A percentile compares a stretch with the other conserved stretches of the same genome.
Conservation (phyloP, 2,329 filamentous ascomycete genomes). For the Diaporthe longicolla region DNA sequence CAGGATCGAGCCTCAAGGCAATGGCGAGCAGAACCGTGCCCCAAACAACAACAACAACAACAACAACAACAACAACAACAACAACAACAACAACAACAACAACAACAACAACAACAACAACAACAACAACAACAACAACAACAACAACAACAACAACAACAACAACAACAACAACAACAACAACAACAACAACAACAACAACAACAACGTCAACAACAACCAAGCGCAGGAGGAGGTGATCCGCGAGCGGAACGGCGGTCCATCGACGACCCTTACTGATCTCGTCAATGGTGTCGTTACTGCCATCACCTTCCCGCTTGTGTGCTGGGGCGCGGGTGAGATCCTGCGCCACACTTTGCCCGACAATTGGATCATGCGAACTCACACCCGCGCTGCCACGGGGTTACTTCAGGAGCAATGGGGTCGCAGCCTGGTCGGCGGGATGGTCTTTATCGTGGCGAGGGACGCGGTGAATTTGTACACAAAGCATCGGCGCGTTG, state of each 20-base stretch:
- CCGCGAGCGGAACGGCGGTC: constrained; percentile 47
- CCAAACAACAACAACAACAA: constrained; percentile 43
- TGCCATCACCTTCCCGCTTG: constrained; percentile 81
- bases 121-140: constrained; percentile 42
- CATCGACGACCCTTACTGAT: constrained; percentile 55
- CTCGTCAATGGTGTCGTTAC: constrained; percentile 66
- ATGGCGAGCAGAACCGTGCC: constrained; percentile 41
- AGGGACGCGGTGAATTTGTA: constrained; percentile 77
- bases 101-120: constrained; percentile 45
- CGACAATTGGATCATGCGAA: constrained; percentile 71
- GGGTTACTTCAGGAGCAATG: constrained; percentile 86
- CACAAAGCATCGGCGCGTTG: constrained; percentile 73
- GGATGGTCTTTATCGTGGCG: constrained; percentile 88
- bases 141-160: constrained; percentile 43
- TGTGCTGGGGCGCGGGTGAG: constrained; percentile 85
- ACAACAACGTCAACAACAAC: constrained; percentile 44
- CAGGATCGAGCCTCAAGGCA: constrained; percentile 26
- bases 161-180: constrained; percentile 43
- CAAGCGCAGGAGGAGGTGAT: constrained; percentile 41
- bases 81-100: constrained; percentile 45
- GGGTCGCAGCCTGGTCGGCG: constrained; percentile 90
- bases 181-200: constrained; percentile 44
- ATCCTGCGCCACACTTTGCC: constrained; percentile 79
- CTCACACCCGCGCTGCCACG: constrained; percentile 58
- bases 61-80: constrained; percentile 46